Evolutionary conservation across 179 eudicot genomes (phyloP).

Genomic region (Spergularia azorica): DNA sequence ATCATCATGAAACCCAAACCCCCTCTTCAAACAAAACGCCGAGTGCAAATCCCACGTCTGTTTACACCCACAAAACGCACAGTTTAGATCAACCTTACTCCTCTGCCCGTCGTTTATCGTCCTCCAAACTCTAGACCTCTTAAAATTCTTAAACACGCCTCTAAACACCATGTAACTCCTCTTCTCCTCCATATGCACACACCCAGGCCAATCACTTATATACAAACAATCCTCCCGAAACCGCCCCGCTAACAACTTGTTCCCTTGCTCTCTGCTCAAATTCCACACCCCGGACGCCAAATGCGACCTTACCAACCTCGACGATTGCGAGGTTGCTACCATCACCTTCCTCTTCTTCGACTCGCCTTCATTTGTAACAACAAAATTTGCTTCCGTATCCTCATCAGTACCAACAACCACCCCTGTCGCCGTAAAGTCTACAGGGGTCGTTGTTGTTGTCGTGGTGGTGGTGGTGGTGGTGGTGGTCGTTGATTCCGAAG

Average conservation of each 20-base stretch:
- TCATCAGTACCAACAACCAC: not conserved
- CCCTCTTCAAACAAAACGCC: conserved; percentile 85
- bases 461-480: too few relatives aligned
- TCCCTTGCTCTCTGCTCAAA: conserved; percentile 82
- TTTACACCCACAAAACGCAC: conserved; percentile 72
- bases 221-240: conserved; percentile 79
- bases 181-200: conserved; percentile 77
- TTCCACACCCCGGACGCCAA: conserved; percentile 74
- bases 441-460: conserved; percentile 10
- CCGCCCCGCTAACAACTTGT: conserved; percentile 74
- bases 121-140: conserved; percentile 80
- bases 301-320: conserved; percentile 50
- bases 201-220: conserved; percentile 98
- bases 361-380: not conserved
- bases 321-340: not conserved
- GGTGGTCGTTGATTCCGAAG: not conserved
- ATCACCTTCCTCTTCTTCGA: conserved; percentile 47
- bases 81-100: conserved; percentile 51
- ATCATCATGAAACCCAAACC: conserved; percentile 85
- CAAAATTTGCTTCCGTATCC: not conserved
- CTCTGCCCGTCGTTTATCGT: conserved; percentile 78
- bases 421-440: not conserved
- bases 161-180: conserved; percentile 84
- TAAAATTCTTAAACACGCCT: conserved; percentile 85
- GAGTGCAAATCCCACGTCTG: conserved; percentile 90